Conservation (phyloP, 768 basidiomycete genomes). For the Suillus ampliporus region DNA sequence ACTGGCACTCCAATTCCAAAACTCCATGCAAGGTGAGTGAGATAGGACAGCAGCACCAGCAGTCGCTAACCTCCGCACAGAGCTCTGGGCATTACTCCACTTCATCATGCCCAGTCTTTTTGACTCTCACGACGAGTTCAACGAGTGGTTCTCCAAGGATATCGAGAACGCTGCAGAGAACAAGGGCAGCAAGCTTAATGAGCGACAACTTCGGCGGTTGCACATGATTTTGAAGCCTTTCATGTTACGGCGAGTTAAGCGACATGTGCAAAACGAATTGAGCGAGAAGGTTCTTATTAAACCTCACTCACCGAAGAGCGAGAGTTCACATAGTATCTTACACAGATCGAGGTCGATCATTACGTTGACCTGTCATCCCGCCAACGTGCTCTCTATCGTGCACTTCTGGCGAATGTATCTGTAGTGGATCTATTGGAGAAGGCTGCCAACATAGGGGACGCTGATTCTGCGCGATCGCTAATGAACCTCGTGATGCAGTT, state of each 20-base stretch:
- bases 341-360: constrained; percentile 93
- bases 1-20: constrained; percentile 99
- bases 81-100: constrained; percentile 97
- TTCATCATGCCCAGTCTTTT: constrained; percentile 99
- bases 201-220: constrained; percentile 90
- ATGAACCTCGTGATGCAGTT: constrained; percentile 99
- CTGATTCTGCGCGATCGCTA: constrained; percentile 88
- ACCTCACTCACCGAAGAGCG: constrained; percentile 64
- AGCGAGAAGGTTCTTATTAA: constrained; percentile 84
- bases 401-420: constrained; percentile 90
- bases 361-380: constrained; percentile 94
- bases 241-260: constrained; percentile 96
- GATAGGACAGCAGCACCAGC: not conserved
- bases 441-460: constrained; percentile 89
- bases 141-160: constrained; percentile 99
- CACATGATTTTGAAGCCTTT: constrained; percentile 99
- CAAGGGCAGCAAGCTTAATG: constrained; percentile 89
- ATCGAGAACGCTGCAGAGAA: constrained; percentile 96
- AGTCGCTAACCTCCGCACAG: constrained; percentile 45
- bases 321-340: constrained; percentile 81
- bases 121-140: constrained; percentile 99
- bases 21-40: constrained; percentile 93
- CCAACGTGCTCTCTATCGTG: constrained; percentile 89
- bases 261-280: constrained; percentile 98
- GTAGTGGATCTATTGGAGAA: constrained; percentile 93